Conservation (phyloP, 805 yeast genomes). For the Zygosaccharomyces kombuchaensis region DNA sequence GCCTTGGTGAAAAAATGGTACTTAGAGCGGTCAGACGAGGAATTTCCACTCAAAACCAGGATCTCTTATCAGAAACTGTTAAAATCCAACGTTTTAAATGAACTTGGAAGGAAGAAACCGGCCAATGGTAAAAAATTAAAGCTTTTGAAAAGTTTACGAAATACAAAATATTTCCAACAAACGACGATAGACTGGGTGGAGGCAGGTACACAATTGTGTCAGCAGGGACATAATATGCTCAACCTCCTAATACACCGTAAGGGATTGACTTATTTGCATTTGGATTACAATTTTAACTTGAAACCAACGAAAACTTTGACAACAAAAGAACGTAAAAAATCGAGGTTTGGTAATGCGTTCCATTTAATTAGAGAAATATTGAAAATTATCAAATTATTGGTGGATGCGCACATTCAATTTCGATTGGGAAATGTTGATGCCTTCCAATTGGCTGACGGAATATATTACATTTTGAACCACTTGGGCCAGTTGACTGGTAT, state of each 20-base stretch:
- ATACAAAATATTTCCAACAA: constrained; percentile 85
- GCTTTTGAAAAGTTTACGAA: constrained; percentile 59
- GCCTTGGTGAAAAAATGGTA: constrained; percentile 82
- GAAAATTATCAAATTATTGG: constrained; percentile 76
- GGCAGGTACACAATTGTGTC: constrained; percentile 90
- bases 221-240: constrained; percentile 92
- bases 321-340: constrained; percentile 92
- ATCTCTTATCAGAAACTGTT: constrained; percentile 88
- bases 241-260: constrained; percentile 83
- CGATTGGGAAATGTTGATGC: constrained; percentile 89
- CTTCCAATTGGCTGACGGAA: constrained; percentile 90
- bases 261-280: constrained; percentile 86
- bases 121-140: constrained; percentile 49
- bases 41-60: constrained; percentile 69
- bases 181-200: constrained; percentile 97
- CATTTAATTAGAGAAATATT: constrained; percentile 88
- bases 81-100: constrained; percentile 68
- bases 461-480: constrained; percentile 86
- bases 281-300: constrained; percentile 91
- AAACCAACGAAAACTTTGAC: constrained; percentile 96
- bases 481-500: constrained; percentile 95
- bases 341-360: constrained; percentile 94
- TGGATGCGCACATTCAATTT: constrained; percentile 90
- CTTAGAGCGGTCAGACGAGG: constrained; percentile 57
- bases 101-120: constrained; percentile 48